These are phyloP conservation scores for Penicillium coprophilum DNA, from an alignment of 495 filamentous ascomycete species.

Conservation along the genomic window DNA sequence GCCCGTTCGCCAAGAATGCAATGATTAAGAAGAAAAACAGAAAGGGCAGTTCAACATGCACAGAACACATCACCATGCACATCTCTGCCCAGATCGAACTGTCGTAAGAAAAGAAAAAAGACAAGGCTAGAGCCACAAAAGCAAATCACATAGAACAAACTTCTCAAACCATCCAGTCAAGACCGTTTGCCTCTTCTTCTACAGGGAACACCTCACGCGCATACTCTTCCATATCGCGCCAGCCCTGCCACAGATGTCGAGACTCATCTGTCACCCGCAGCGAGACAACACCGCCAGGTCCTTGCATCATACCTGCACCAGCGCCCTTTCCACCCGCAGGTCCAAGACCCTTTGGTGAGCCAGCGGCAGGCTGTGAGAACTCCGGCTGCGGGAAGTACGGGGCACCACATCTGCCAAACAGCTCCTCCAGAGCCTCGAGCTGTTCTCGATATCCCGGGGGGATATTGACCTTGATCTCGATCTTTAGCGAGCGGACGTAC, in stretches of 20 bases:
- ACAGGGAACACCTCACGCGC: conserved; percentile 91
- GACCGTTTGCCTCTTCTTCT: conserved; percentile 89
- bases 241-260: conserved; percentile 83
- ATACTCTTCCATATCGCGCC: conserved; percentile 90
- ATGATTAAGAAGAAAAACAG: conserved; percentile 25
- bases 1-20: conserved; percentile 41
- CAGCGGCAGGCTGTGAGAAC: conserved; percentile 47
- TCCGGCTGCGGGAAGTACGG: conserved; percentile 63
- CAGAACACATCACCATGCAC: conserved; percentile 35
- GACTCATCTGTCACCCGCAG: conserved; percentile 67
- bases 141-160: background rate
- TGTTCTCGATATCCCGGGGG: conserved; percentile 89
- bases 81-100: conserved; percentile 22
- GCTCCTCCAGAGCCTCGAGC: conserved; percentile 65
- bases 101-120: conserved; percentile 17
- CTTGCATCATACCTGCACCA: conserved; percentile 55
- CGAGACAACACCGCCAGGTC: conserved; percentile 52
- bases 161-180: conserved; percentile 80
- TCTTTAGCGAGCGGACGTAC: conserved; percentile 69
- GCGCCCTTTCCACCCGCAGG: conserved; percentile 65
- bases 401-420: conserved; percentile 61
- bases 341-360: conserved; percentile 52
- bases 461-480: conserved; percentile 82
- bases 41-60: conserved; percentile 30
- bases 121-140: conserved; percentile 4